A percentile compares a stretch with the other conserved stretches of the same genome.
phyloP scores from a whole-genome alignment of 805 yeast species.

The Cephaloascus albidus region DNA sequence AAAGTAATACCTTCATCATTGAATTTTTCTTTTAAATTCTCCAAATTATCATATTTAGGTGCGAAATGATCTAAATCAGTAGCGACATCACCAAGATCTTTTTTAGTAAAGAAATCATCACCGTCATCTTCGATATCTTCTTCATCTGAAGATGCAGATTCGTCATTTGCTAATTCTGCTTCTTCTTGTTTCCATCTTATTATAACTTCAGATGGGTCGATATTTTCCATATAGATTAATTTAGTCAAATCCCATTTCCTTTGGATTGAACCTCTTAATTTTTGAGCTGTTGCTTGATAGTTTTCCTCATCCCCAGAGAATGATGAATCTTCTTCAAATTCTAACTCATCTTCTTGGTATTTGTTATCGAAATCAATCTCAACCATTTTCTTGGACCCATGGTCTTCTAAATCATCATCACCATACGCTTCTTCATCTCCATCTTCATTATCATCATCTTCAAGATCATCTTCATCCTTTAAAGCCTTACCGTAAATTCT shows the following conservation, averaged over 20 bases:
- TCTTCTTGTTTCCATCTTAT: conserved; percentile 60
- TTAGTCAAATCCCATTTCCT: conserved; percentile 74
- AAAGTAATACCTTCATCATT: conserved; percentile 27
- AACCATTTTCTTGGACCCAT: conserved; percentile 28
- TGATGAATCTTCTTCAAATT: conserved; percentile 36
- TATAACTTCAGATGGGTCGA: conserved; percentile 65
- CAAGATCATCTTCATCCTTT: conserved; percentile 32
- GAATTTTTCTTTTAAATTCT: conserved; percentile 38
- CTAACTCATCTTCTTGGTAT: conserved; percentile 25
- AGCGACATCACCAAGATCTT: conserved; percentile 14
- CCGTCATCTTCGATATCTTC: conserved; percentile 33
- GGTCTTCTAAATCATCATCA: conserved; percentile 29
- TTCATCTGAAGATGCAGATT: conserved; percentile 26
- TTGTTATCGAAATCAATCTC: conserved; percentile 37
- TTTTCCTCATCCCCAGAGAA: conserved; percentile 27
- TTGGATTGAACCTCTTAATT: conserved; percentile 42
- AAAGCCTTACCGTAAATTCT: conserved; percentile 46
- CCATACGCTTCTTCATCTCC: conserved; percentile 28
- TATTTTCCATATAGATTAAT: conserved; percentile 68
- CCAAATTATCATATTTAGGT: conserved; percentile 28
- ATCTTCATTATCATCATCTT: conserved; percentile 33
- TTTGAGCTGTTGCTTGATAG: conserved; percentile 47
- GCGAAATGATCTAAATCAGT: conserved; percentile 27
- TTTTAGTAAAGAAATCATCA: conserved; percentile 50
- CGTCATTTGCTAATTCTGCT: conserved; percentile 21